Evolutionary conservation across 139 green algal species (phyloP).

Genomic region (Ettlia oleoabundans): DNA sequence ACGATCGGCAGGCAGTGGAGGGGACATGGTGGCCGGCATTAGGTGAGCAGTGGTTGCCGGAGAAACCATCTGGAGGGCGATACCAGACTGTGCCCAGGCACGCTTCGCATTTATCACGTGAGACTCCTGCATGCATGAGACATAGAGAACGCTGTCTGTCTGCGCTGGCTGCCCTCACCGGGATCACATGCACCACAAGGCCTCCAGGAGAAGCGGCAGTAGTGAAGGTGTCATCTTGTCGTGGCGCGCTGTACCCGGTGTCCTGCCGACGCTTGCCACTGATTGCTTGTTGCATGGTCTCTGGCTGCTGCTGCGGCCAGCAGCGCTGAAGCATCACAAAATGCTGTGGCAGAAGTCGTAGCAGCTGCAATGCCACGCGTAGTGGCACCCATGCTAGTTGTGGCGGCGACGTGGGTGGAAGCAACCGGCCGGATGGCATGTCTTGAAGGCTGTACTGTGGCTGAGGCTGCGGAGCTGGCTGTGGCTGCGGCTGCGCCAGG

Average conservation of each 20-base stretch:
- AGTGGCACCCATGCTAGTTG: conserved; percentile 37
- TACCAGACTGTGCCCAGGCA: too few relatives aligned
- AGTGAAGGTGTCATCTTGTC: neutral
- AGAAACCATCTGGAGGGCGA: too few relatives aligned
- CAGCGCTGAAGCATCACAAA: conserved; percentile 34
- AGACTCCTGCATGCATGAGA: too few relatives aligned
- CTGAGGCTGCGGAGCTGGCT: neutral
- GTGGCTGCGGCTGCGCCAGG: neutral
- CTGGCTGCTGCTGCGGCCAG: neutral
- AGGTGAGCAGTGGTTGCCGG: too few relatives aligned
- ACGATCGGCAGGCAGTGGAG: too few relatives aligned
- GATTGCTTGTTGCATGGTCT: neutral
- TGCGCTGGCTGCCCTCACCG: too few relatives aligned
- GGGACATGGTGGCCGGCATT: neutral
- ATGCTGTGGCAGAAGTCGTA: conserved; percentile 20
- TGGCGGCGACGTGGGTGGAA: neutral
- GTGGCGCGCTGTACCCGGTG: too few relatives aligned
- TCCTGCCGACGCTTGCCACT: neutral
- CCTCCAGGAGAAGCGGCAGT: neutral
- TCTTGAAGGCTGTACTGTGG: conserved; percentile 12
- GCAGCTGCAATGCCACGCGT: conserved; percentile 27
- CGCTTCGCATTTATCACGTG: too few relatives aligned
- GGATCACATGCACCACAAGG: neutral
- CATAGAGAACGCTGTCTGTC: too few relatives aligned
- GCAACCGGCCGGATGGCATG: neutral